Base-by-base conservation (phyloP, 78 protist genomes). In the Polysphondylium violaceum region DNA sequence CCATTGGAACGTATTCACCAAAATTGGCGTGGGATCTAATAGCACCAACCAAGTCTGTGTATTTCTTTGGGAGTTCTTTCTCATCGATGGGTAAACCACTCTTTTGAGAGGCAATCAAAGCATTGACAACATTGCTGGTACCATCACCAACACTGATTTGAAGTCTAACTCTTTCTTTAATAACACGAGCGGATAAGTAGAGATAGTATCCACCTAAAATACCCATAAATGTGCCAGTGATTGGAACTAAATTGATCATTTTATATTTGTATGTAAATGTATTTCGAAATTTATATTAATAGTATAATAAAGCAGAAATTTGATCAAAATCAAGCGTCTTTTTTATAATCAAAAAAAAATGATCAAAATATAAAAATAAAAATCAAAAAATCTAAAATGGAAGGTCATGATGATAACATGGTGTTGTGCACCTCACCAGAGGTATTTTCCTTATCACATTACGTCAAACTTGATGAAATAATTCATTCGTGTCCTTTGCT, bases 11-110 rank as follows among this genome's bases (percentile, higher is more conserved):
- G 40, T 14, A 81, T 69, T 81, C 90, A 69, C 19, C 31, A 58
- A 81, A 81, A 69, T 81, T 81, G 3, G 60, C 51, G n/a, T 81
- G 90, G 8, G 90, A n/a, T 56, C 90, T 50, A 23, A 69, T 40
- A 9, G 76, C 78, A 16, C 56, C 0, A 3, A 53, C 25, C 29
- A 53, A 4, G 16, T 47, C 27, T 17, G 59, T 29, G 53, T 76
- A 36, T 74, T 25, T 25, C 21, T 53, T 53, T 53, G 2, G 9
- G 25, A 58, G 9, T 12, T 25, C n/a, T 25, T 9, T 25, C n/a
- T 23, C 19, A 55, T 23, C 19, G 4, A 14, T 55, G 4, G 21
- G 5, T n/a, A n/a, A n/a, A 23, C 3, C 40, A 60, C 12, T 60
- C 31, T 60, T 60, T 31, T 40, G 44, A 60, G 67, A 2, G 3